Evolutionary conservation across 176 grass and related monocot species (phyloP).

Genomic region (Carex pumila): DNA sequence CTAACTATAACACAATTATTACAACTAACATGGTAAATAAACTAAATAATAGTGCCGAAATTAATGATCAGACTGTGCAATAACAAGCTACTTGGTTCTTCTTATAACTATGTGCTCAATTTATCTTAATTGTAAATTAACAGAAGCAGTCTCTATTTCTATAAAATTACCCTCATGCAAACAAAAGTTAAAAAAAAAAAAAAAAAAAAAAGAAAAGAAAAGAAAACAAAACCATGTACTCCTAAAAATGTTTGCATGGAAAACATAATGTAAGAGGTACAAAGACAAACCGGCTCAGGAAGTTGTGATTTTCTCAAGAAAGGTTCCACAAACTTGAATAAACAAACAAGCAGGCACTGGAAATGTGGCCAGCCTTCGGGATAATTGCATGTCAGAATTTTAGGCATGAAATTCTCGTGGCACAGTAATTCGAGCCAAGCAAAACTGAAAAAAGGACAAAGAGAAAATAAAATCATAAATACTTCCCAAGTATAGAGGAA

Average conservation of each 20-base stretch:
- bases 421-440: slow-evolving; percentile 97
- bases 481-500: neutral
- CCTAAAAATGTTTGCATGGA: neutral
- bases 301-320: slow-evolving; percentile 86
- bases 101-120: neutral
- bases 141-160: neutral
- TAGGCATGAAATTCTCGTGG: slow-evolving; percentile 94
- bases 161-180: neutral
- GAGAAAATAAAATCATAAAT: neutral
- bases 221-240: neutral
- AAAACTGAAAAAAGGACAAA: slow-evolving; percentile 43
- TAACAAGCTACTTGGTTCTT: neutral
- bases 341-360: slow-evolving; percentile 82
- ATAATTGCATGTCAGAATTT: slow-evolving; percentile 64
- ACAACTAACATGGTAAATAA: neutral
- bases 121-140: neutral
- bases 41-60: neutral
- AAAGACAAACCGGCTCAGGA: slow-evolving; percentile 54
- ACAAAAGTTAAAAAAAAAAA: neutral
- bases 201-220: neutral
- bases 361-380: slow-evolving; percentile 91
- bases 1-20: neutral
- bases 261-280: neutral
- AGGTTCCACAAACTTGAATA: slow-evolving; percentile 98
- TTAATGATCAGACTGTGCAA: neutral